Evolutionary conservation across 2,329 filamentous ascomycete species (phyloP).

Genomic region (Aspergillus fructus): DNA sequence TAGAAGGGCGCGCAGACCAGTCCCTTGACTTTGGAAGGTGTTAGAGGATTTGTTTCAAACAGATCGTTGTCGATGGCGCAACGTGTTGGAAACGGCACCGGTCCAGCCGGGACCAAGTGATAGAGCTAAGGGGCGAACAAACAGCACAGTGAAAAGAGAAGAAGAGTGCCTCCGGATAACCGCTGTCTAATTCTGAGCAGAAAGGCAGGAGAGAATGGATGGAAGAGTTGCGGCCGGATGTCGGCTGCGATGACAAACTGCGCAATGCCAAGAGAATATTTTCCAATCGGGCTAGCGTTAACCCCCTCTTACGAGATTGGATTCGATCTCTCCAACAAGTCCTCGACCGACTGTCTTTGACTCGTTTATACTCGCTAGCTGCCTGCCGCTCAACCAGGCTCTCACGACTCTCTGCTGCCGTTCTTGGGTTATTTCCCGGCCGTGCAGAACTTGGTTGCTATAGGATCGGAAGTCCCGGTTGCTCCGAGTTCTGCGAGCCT

Average conservation of each 20-base stretch:
- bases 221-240: neutral
- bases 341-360: constrained; percentile 20
- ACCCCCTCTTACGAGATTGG: constrained; percentile 26
- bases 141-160: neutral
- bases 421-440: constrained; percentile 11
- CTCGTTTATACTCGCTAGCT: constrained; percentile 12
- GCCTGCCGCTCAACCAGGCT: constrained; percentile 4
- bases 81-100: constrained; percentile 3
- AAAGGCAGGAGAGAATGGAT: constrained; percentile 1
- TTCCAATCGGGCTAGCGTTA: constrained; percentile 24
- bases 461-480: constrained; percentile 21
- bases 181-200: neutral
- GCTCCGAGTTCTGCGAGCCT: constrained; percentile 33
- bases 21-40: neutral
- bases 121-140: neutral
- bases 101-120: constrained; percentile 11
- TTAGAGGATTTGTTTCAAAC: neutral
- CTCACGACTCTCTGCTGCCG: neutral
- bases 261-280: constrained; percentile 25
- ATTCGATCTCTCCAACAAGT: constrained; percentile 30
- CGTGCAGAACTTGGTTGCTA: constrained; percentile 27
- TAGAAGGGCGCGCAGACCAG: neutral
- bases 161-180: neutral
- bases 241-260: constrained; percentile 6
- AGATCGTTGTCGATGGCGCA: constrained; percentile 1